Conservation (phyloP, 768 basidiomycete genomes). For the Dendrothele bispora region DNA sequence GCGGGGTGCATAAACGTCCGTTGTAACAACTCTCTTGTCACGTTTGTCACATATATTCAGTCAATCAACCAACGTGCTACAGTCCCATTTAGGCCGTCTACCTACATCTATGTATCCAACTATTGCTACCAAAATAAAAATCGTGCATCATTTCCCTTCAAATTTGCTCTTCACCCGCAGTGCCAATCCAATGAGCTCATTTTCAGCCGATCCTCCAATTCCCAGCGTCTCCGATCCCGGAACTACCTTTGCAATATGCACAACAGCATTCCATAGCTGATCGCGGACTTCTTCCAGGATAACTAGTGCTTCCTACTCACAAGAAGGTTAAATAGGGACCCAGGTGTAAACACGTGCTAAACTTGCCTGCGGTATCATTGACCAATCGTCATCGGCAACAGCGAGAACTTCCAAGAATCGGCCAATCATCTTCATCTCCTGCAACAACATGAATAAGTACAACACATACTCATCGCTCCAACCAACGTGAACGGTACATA, state of each 20-base stretch:
- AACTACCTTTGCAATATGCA: no score
- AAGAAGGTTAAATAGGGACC: no score
- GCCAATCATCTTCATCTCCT: constrained; percentile 3
- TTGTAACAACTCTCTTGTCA: neutral
- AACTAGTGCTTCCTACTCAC: no score
- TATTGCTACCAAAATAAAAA: no score
- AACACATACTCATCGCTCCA: neutral
- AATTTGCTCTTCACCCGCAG: no score
- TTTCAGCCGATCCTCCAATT: no score
- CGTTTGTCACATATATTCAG: neutral
- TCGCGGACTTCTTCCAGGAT: no score
- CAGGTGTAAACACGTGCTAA: neutral
- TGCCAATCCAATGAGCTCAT: no score
- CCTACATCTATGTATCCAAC: neutral
- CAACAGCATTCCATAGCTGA: no score
- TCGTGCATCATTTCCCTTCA: no score
- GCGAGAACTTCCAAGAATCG: neutral
- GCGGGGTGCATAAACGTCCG: neutral
- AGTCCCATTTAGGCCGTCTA: neutral
- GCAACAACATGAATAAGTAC: neutral
- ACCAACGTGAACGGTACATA: constrained; percentile 2
- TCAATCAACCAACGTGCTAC: neutral
- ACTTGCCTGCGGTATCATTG: neutral
- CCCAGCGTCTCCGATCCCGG: no score
- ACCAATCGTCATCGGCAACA: neutral